Evolutionary conservation across 2,329 filamentous ascomycete genomes (phyloP).

Genomic region (Aspergillus texensis): DNA sequence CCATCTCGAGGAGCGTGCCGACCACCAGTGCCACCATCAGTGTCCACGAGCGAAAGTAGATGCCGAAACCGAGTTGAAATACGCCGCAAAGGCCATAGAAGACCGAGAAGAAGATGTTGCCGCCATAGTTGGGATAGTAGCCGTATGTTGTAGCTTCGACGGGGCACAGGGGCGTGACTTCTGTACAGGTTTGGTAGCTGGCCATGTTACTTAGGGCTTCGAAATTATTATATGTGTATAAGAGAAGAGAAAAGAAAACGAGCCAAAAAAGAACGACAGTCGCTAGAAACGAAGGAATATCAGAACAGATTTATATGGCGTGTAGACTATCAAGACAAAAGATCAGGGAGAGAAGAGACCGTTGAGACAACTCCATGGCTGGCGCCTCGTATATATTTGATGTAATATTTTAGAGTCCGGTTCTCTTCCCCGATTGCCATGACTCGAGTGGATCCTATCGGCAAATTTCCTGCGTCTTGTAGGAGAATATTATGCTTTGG

Average conservation of each 20-base stretch:
- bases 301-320: not conserved
- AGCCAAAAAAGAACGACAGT: not conserved
- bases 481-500: not conserved
- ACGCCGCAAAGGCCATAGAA: constrained; percentile 55
- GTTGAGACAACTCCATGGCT: not conserved
- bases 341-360: not conserved
- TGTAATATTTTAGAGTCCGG: constrained; percentile 13
- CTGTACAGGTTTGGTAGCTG: constrained; percentile 32
- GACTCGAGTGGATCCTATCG: not conserved
- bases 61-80: constrained; percentile 52
- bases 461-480: not conserved
- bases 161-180: constrained; percentile 45
- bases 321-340: not conserved
- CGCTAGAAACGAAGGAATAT: not conserved
- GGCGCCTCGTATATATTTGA: not conserved
- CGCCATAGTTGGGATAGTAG: constrained; percentile 56
- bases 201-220: constrained; percentile 15
- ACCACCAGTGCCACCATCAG: constrained; percentile 54
- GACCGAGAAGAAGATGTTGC: constrained; percentile 56
- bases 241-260: not conserved
- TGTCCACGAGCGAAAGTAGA: constrained; percentile 58
- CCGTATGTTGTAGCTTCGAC: constrained; percentile 54
- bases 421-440: not conserved
- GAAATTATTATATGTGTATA: not conserved
- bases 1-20: constrained; percentile 54